Evolutionary conservation across 1,284 basidiomycete species (phyloP).

Genomic region (Cutaneotrichosporon mucoides): DNA sequence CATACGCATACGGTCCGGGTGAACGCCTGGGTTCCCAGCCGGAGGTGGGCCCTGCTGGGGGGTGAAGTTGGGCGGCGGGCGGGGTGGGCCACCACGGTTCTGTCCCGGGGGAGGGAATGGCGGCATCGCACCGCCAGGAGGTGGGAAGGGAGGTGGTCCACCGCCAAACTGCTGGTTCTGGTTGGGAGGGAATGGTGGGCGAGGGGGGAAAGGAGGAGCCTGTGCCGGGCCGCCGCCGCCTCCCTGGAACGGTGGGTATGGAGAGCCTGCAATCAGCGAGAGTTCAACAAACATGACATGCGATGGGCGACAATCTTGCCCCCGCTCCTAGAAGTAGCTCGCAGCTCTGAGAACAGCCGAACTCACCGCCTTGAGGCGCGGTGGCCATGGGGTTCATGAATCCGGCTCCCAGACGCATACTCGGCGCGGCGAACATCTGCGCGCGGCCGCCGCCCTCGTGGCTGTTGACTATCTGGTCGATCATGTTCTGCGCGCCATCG

Average conservation of each 20-base stretch:
- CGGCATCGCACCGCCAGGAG: constrained; percentile 12
- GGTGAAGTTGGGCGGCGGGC: constrained; percentile 40
- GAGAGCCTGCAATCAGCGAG: constrained; percentile 6
- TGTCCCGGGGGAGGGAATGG: constrained; percentile 27
- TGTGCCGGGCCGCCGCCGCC: constrained; percentile 14
- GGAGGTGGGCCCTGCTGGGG: constrained; percentile 22
- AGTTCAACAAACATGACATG: no score
- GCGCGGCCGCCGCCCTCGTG: constrained; percentile 62
- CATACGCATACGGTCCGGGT: constrained; percentile 82
- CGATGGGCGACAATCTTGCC: background rate
- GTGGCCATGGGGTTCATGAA: constrained; percentile 42
- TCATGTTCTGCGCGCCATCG: constrained; percentile 92
- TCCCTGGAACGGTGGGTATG: constrained; percentile 12
- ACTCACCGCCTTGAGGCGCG: constrained; percentile 19
- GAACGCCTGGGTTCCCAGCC: constrained; percentile 56
- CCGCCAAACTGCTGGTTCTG: constrained; percentile 56
- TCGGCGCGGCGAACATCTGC: constrained; percentile 64
- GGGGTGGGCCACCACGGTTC: background rate
- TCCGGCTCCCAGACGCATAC: constrained; percentile 50
- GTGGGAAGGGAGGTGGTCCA: constrained; percentile 22
- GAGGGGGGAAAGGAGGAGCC: constrained; percentile 60
- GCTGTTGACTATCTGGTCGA: constrained; percentile 88
- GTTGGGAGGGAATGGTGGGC: constrained; percentile 60
- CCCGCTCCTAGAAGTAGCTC: no score
- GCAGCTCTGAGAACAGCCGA: no score